Percentiles rank a stretch among this genome's conserved stretches.
These are phyloP conservation scores for Mycosphaerelloides madeirae DNA, from an alignment of 2,329 filamentous ascomycete species.

Conservation along the genomic window DNA sequence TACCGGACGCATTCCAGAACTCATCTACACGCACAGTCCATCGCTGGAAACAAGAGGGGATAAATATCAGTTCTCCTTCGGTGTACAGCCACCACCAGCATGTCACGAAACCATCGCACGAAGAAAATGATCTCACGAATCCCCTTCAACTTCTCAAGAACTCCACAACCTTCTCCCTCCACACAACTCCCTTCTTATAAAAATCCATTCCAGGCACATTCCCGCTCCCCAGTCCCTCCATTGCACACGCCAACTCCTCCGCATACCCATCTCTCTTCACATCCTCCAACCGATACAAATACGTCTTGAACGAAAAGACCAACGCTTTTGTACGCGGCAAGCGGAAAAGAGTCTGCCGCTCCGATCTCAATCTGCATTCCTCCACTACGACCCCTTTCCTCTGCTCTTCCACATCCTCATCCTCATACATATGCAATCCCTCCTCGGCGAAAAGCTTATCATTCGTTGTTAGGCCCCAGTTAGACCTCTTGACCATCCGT, in stretches of 20 bases:
- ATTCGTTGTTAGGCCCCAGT: conserved; percentile 48
- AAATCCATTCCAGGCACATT: conserved; percentile 54
- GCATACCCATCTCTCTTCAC: conserved; percentile 55
- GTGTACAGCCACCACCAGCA: too few relatives aligned
- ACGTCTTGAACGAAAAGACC: conserved; percentile 61
- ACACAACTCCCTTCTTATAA: conserved; percentile 56
- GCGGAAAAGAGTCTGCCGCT: conserved; percentile 59
- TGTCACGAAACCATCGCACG: too few relatives aligned
- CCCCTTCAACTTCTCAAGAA: conserved; percentile 37
- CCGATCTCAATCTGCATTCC: conserved; percentile 48
- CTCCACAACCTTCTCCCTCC: conserved; percentile 52
- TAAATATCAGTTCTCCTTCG: too few relatives aligned
- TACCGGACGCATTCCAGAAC: too few relatives aligned
- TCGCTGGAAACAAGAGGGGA: too few relatives aligned
- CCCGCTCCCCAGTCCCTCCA: conserved; percentile 55
- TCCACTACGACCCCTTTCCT: conserved; percentile 35
- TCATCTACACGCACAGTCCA: too few relatives aligned
- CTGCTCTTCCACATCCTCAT: conserved; percentile 25
- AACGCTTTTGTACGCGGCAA: conserved; percentile 51
- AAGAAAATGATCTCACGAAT: not conserved
- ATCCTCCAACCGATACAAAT: conserved; percentile 52
- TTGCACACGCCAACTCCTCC: conserved; percentile 51
- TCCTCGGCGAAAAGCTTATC: conserved; percentile 37
- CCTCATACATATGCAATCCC: conserved; percentile 43
- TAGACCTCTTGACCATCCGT: conserved; percentile 52